Percentiles rank a stretch among this genome's conserved stretches.
Conservation (phyloP, 805 yeast species). For the Saccharomycopsis sp. region DNA sequence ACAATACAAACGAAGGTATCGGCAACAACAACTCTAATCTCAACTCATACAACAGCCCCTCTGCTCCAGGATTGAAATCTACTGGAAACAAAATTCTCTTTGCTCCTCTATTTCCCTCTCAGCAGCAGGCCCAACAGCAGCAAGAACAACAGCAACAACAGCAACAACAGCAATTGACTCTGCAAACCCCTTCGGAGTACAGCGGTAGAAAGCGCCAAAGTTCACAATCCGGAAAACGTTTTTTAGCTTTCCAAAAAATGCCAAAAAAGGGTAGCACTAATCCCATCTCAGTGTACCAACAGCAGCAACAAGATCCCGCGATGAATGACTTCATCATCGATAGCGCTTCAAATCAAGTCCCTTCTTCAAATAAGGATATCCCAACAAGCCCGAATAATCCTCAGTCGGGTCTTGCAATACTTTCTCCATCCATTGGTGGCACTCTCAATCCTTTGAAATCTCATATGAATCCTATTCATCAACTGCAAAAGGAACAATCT, state of each 20-base stretch:
- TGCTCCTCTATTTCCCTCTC: background rate
- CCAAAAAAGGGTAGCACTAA: background rate
- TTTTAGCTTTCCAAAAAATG: constrained; percentile 1
- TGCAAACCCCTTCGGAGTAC: too few relatives aligned
- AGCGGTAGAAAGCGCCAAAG: constrained; percentile 1
- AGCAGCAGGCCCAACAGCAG: background rate
- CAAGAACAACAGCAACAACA: background rate
- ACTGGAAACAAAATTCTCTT: background rate
- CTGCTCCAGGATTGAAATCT: too few relatives aligned
- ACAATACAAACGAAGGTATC: too few relatives aligned
- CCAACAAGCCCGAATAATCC: background rate
- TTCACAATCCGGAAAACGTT: constrained; percentile 1
- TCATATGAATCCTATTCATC: too few relatives aligned
- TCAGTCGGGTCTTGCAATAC: too few relatives aligned
- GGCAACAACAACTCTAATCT: too few relatives aligned
- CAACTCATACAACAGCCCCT: too few relatives aligned
- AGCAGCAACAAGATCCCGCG: background rate
- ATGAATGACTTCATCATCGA: constrained; percentile 1
- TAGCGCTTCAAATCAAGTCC: too few relatives aligned
- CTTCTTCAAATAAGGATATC: too few relatives aligned
- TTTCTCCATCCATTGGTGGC: too few relatives aligned
- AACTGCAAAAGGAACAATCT: too few relatives aligned
- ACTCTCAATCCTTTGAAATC: too few relatives aligned
- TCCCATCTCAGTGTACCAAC: background rate
- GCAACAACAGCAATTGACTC: background rate